Percentiles rank a stretch among this genome's conserved stretches.
These are phyloP conservation scores for Rhizopogon salebrosus DNA, from an alignment of 768 basidiomycete species.

Conservation along the genomic window DNA sequence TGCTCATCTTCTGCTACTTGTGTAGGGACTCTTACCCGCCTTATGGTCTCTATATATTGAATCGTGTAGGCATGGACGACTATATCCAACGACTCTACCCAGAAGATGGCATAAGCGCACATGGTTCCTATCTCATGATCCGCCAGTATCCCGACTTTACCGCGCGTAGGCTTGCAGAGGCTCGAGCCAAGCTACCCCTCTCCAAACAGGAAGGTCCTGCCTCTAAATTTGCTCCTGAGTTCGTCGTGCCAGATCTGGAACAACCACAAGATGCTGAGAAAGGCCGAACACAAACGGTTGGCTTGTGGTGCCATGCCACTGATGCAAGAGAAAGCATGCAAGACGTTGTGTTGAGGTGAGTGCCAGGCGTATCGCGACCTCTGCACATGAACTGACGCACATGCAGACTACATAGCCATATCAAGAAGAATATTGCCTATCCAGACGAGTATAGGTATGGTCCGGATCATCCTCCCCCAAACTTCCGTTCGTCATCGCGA, in stretches of 20 bases:
- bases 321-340: constrained; percentile 68
- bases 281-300: constrained; percentile 54
- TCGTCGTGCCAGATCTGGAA: constrained; percentile 38
- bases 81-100: constrained; percentile 71
- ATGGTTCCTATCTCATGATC: constrained; percentile 66
- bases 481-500: constrained; percentile 31
- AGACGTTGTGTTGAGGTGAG: constrained; percentile 65
- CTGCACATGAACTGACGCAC: background rate
- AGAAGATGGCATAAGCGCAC: constrained; percentile 63
- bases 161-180: constrained; percentile 35
- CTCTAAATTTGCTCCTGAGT: constrained; percentile 48
- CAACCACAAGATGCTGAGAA: constrained; percentile 43
- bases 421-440: constrained; percentile 62
- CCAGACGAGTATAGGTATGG: constrained; percentile 70
- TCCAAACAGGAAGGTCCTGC: constrained; percentile 24
- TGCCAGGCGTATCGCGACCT: background rate
- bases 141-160: constrained; percentile 72
- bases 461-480: constrained; percentile 58
- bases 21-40: constrained; percentile 69
- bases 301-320: constrained; percentile 71
- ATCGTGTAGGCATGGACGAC: constrained; percentile 76
- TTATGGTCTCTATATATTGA: constrained; percentile 82
- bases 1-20: constrained; percentile 5
- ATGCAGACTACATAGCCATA: constrained; percentile 56
- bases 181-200: constrained; percentile 21